Percentiles rank a stretch among this genome's conserved stretches.
Conservation (phyloP, 2,329 filamentous ascomycete genomes). For the Akanthomyces dipterigenus region DNA sequence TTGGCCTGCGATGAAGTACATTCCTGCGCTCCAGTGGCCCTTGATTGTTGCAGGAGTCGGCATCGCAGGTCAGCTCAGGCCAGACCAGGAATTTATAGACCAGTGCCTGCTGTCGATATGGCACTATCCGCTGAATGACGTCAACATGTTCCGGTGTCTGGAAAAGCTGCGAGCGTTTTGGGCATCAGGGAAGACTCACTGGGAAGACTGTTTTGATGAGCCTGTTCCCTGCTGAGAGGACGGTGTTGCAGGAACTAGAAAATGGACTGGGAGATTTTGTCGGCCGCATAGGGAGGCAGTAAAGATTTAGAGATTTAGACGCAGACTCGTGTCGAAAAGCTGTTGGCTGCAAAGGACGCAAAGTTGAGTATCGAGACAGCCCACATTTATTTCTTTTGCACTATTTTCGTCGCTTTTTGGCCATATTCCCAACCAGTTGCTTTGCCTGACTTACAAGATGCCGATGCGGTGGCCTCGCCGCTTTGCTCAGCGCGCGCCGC, state of each 20-base stretch:
- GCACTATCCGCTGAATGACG: neutral
- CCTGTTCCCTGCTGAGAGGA: neutral
- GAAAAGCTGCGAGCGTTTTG: neutral
- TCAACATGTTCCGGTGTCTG: neutral
- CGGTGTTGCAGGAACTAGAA: too few species aligned
- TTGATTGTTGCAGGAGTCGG: neutral
- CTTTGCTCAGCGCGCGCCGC: neutral
- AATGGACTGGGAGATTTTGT: neutral
- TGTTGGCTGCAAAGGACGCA: too few species aligned
- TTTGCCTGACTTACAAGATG: neutral
- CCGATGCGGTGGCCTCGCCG: neutral
- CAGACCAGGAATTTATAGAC: neutral
- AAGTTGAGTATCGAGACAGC: too few species aligned
- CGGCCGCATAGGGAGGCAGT: too few species aligned
- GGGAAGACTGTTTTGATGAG: neutral
- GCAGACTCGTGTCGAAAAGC: too few species aligned
- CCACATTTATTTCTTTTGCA: neutral
- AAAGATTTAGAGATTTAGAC: too few species aligned
- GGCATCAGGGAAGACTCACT: neutral
- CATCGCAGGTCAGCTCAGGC: neutral
- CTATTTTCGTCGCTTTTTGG: too few species aligned
- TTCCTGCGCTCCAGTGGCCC: neutral
- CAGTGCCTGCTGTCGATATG: neutral
- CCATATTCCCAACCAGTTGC: neutral
- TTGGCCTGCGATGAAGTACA: neutral